phyloP scores from a whole-genome alignment of 371 early-diverging fungal species.

The Mortierella sp. region DNA sequence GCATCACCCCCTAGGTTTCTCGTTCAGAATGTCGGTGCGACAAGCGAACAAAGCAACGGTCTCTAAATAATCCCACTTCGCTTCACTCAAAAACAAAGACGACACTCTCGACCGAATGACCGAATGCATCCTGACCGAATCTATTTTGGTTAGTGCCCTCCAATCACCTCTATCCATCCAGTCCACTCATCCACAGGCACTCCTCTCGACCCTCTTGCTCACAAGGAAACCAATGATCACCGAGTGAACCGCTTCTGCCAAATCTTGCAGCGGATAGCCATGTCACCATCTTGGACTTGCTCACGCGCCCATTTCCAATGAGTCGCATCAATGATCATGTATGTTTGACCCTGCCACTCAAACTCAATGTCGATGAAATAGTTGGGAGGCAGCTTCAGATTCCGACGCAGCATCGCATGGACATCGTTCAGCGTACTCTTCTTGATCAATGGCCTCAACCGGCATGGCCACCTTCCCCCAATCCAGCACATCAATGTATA shows the following conservation, averaged over 20 bases:
- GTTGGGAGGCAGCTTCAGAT: slow-evolving; percentile 10
- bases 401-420: slow-evolving; percentile 25
- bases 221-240: background rate
- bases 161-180: background rate
- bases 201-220: too few species aligned
- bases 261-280: slow-evolving; percentile 26
- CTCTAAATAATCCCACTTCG: background rate
- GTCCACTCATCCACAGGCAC: background rate
- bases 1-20: too few species aligned
- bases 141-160: background rate
- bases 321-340: slow-evolving; percentile 29
- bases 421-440: slow-evolving; percentile 17
- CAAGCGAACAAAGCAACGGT: background rate
- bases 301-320: slow-evolving; percentile 39
- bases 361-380: slow-evolving; percentile 34
- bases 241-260: slow-evolving; percentile 24
- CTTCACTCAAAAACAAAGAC: background rate
- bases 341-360: slow-evolving; percentile 26
- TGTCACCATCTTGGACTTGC: slow-evolving; percentile 23
- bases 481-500: slow-evolving; percentile 39
- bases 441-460: slow-evolving; percentile 26
- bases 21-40: background rate
- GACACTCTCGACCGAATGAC: background rate
- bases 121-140: too few species aligned
- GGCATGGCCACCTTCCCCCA: slow-evolving; percentile 35